phyloP scores from a whole-genome alignment of 2,329 filamentous ascomycete species.

The Botryosphaeria dothidea region DNA sequence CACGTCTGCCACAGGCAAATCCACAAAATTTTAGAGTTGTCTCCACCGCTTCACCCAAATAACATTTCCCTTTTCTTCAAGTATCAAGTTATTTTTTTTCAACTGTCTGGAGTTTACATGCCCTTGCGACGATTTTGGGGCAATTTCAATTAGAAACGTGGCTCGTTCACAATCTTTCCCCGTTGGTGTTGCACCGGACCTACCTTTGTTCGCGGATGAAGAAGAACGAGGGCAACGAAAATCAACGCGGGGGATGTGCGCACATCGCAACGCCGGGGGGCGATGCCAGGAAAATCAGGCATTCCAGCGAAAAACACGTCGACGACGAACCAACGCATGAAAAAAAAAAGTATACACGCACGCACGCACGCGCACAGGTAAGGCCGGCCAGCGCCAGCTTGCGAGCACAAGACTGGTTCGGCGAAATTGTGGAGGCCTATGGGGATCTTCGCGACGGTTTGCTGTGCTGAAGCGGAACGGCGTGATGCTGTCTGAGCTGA shows the following conservation, averaged over 20 bases:
- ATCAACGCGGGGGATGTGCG: neutral
- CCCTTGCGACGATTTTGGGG: too few species aligned
- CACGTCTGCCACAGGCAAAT: neutral
- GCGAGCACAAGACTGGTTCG: neutral
- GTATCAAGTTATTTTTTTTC: neutral
- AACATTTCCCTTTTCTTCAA: neutral
- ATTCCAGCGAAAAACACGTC: neutral
- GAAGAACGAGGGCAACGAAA: neutral
- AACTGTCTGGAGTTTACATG: neutral
- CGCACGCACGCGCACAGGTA: too few species aligned
- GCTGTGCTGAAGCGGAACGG: neutral
- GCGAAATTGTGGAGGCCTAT: constrained; percentile 2
- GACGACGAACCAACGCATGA: neutral
- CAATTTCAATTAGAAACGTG: neutral
- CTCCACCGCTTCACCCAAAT: neutral
- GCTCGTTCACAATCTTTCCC: neutral
- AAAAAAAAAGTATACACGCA: neutral
- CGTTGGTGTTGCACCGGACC: neutral
- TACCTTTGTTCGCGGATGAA: neutral
- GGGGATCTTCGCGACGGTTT: neutral
- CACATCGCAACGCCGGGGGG: neutral
- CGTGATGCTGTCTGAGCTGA: neutral
- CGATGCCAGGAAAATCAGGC: neutral
- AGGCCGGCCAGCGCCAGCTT: too few species aligned
- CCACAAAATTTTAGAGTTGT: neutral